Base-by-base conservation (phyloP, 257 asterid genomes). In the Nicotiana tabacum region DNA sequence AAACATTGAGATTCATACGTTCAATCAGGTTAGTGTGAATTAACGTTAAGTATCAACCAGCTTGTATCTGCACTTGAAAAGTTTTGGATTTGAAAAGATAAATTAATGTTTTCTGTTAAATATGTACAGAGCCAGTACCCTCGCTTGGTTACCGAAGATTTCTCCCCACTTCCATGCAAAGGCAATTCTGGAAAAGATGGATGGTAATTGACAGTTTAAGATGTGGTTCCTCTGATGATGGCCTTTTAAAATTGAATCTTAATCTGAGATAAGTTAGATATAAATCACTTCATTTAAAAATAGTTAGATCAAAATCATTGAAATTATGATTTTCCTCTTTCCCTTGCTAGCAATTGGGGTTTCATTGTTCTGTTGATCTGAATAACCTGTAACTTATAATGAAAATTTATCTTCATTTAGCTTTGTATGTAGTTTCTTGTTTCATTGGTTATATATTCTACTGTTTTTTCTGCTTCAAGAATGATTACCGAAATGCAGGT, bases 71-170 rank as follows among this genome's bases (percentile, higher is more conserved):
- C 16, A 8, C 0, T 11, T n/a, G 46, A 76, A 27, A 46, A 74
- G 21, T 76, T 51, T 51, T 76, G 46, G 46, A 76, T 29, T 8
- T 29, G 62, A 27, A 53, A 76, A 51, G 29, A 76, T 24, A 29
- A 60, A 53, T 51, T 29, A 2, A 76, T 2, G 9, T 29, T 51
- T 76, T 51, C 64, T 51, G 46, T 83, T 83, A 57, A 66, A 77
- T 87, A 81, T 77, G 18, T 35, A 17, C 97, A 96, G 98, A 94
- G 98, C 84, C 99, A 96, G 86, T 96, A 94, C 86, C 99, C 99
- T 74, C 99, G 98, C 77, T 86, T 96, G 87, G 99, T 91, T 83
- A 92, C 89, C 69, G 98, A 94, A 66, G 96, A 94, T 85, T 92
- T 94, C 88, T 82, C 77, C 15, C 99, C 99, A 70, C 94, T 96